Base-by-base conservation (phyloP, 2,329 filamentous ascomycete species). In the Hymenoscyphus albidus region DNA sequence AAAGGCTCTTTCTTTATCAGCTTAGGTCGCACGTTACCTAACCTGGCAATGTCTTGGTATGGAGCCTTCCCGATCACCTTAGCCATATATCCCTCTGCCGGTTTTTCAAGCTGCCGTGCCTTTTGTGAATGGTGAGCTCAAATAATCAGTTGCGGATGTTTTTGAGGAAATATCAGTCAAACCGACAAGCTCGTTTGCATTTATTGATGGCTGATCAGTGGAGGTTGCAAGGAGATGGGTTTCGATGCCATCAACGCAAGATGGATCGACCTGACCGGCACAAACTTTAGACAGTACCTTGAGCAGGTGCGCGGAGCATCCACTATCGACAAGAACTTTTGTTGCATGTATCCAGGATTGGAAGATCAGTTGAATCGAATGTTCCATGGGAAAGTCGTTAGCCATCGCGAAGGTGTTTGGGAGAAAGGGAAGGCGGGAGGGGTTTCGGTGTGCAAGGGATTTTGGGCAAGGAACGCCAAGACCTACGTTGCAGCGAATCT, bases 301-400 rank as follows among this genome's bases (percentile, higher is more conserved):
- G 22, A 61, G 40, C 40, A 61, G 58, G 40, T 61, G 39, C 39
- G 58, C 40, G 22, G 58, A 61, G 58, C 40, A 61, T 61, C 58
- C 39, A 61, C 39, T 61, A 61, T 61, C 10, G 18, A 61, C 58
- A 61, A 61, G 58, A 61, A 61, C 40, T 14, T 61, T 38, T 61
- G 40, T 61, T 48, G 13, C 39, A 38, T 40, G 22, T 61, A 40
- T 61, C 58, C 40, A 61, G 58, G 58, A 38, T 61, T 42, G 40
- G 27, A 61, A 40, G 27, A 61, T 38, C 35, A 27, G 58, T 61
- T 61, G 58, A 27, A 61, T 48, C 42, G 42, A 48, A 48, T 48
- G 42, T 48, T 48, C 42, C 14, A 48, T 48, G 16, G 16, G 42
- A 48, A 48, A 48, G 42, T 5, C 16, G 42, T 48, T 48, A 48